phyloP scores from a whole-genome alignment of 176 grass and related monocot genomes.

The Phragmites australis region DNA sequence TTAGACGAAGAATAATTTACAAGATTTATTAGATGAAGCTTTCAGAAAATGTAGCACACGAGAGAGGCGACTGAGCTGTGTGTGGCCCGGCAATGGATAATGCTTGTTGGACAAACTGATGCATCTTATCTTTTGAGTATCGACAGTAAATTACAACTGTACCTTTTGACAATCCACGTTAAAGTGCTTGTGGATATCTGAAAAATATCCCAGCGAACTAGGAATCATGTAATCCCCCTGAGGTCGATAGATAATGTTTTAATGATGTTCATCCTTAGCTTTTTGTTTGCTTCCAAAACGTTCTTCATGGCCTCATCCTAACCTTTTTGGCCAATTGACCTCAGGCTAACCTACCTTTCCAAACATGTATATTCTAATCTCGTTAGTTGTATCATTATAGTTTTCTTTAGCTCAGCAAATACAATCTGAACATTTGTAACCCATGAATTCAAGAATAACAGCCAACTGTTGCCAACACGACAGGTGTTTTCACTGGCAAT shows the following conservation, averaged over 20 bases:
- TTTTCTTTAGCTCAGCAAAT: neutral
- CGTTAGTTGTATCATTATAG: conserved; percentile 11
- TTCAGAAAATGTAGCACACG: neutral
- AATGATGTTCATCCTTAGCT: conserved; percentile 1
- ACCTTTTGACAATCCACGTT: neutral
- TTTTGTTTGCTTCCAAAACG: conserved; percentile 22
- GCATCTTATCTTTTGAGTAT: neutral
- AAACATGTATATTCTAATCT: conserved; percentile 19
- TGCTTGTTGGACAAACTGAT: neutral
- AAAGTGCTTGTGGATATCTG: neutral
- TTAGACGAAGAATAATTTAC: neutral
- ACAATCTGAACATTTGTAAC: neutral
- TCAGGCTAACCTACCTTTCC: neutral
- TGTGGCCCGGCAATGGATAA: neutral
- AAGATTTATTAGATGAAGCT: neutral
- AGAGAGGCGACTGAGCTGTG: too few species aligned
- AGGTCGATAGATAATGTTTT: too few species aligned
- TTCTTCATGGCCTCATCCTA: neutral
- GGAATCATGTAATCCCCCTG: neutral
- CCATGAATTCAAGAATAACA: neutral
- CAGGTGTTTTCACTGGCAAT: conserved; percentile 79
- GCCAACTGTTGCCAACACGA: conserved; percentile 3
- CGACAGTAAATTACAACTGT: neutral
- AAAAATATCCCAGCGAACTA: neutral
- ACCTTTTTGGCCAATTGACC: neutral